Conservation (phyloP, 2,329 filamentous ascomycete genomes). For the Colletotrichum sp. region DNA sequence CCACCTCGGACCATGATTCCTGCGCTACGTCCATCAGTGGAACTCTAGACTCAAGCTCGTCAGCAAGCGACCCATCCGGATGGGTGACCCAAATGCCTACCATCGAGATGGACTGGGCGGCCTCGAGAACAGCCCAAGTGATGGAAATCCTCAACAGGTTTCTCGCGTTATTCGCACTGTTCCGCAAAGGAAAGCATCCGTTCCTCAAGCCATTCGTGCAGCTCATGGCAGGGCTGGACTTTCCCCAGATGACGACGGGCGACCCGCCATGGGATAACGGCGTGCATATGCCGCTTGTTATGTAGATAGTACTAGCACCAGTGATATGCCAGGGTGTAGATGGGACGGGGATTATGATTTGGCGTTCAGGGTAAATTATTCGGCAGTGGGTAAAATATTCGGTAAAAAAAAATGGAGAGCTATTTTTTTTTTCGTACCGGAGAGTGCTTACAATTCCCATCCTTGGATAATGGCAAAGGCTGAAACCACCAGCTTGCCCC, state of each 20-base stretch:
- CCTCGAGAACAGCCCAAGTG: neutral
- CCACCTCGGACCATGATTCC: neutral
- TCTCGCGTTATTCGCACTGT: neutral
- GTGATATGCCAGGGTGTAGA: neutral
- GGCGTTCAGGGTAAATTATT: neutral
- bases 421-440: accelerated
- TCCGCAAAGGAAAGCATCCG: neutral
- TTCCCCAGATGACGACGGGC: neutral
- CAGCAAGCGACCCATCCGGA: neutral
- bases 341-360: neutral
- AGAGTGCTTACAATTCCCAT: neutral
- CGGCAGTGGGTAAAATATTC: neutral
- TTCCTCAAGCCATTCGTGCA: neutral
- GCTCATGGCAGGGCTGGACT: neutral
- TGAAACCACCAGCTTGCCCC: neutral
- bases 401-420: neutral
- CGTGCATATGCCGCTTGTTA: neutral
- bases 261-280: neutral
- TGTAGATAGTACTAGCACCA: neutral
- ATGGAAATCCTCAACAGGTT: neutral
- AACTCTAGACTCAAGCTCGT: neutral
- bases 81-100: neutral
- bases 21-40: neutral
- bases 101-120: neutral
- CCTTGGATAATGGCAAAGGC: neutral